Evolutionary conservation across 345 rosid species (phyloP).

Genomic region (Salix caprea): DNA sequence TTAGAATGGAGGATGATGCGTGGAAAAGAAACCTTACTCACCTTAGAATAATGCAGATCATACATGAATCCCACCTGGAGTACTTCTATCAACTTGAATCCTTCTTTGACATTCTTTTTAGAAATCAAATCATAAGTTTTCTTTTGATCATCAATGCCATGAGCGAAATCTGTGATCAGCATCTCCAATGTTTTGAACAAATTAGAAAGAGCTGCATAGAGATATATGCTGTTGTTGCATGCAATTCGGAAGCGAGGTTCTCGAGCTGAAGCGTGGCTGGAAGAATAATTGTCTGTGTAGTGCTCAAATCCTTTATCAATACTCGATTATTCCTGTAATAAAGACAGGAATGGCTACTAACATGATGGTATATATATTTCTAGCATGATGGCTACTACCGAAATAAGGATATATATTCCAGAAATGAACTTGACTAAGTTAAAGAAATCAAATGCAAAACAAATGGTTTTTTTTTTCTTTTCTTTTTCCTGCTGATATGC

Average conservation of each 20-base stretch:
- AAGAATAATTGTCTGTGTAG: too few species aligned
- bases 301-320: background rate
- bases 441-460: too few species aligned
- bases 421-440: too few species aligned
- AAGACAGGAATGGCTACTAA: background rate
- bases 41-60: constrained; percentile 35
- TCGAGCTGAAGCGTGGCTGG: too few species aligned
- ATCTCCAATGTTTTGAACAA: background rate
- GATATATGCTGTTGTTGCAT: background rate
- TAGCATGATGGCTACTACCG: too few species aligned
- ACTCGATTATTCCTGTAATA: background rate
- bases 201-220: background rate
- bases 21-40: background rate
- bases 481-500: too few species aligned
- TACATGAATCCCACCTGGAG: constrained; percentile 10
- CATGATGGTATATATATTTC: background rate
- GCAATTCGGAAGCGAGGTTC: too few species aligned
- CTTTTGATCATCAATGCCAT: background rate
- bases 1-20: constrained; percentile 7
- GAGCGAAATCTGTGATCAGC: background rate
- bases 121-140: background rate
- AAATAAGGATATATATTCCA: too few species aligned
- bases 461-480: too few species aligned
- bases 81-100: background rate
- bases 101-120: background rate